phyloP scores from a whole-genome alignment of 768 basidiomycete species.

The Lyophyllum decastes region DNA sequence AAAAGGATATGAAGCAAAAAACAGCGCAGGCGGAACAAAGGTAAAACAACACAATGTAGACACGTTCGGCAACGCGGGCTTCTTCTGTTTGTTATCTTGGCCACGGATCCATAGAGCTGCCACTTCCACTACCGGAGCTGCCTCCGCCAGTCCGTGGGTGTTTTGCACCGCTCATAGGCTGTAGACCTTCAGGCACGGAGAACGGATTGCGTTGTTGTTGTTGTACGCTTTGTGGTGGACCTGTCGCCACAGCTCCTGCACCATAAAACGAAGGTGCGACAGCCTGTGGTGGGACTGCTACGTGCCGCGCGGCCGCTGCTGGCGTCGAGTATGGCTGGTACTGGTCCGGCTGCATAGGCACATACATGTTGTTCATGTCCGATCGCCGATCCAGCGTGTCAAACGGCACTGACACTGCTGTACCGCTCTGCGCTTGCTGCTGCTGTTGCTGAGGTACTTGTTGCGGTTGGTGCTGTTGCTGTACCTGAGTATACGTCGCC shows the following conservation, averaged over 20 bases:
- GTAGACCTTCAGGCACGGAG: conserved; percentile 37
- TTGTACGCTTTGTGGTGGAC: conserved; percentile 32
- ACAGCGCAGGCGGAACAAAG: neutral
- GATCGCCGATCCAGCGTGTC: conserved; percentile 63
- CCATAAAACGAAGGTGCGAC: conserved; percentile 73
- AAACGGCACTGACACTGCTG: conserved; percentile 43
- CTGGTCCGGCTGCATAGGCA: conserved; percentile 84
- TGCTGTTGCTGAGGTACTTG: conserved; percentile 36
- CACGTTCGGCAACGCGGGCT: neutral
- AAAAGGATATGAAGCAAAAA: conserved; percentile 2
- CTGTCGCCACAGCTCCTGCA: conserved; percentile 53
- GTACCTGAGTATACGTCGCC: conserved; percentile 51
- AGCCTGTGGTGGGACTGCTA: conserved; percentile 51
- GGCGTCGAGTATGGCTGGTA: conserved; percentile 57
- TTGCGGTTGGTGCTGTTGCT: conserved; percentile 26
- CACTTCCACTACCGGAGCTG: neutral
- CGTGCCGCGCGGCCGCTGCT: conserved; percentile 40
- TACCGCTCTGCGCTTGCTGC: conserved; percentile 29
- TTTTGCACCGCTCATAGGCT: conserved; percentile 44
- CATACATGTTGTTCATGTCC: conserved; percentile 71
- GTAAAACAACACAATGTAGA: conserved; percentile 8
- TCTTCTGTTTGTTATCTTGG: conserved; percentile 50
- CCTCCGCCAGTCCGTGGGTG: conserved; percentile 62
- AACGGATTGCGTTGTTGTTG: conserved; percentile 44
- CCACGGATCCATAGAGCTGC: conserved; percentile 63